A percentile compares a stretch with the other conserved stretches of the same genome.
Conservation (phyloP, 192 early-diverging fungal genomes). For the Coemansia erecta region DNA sequence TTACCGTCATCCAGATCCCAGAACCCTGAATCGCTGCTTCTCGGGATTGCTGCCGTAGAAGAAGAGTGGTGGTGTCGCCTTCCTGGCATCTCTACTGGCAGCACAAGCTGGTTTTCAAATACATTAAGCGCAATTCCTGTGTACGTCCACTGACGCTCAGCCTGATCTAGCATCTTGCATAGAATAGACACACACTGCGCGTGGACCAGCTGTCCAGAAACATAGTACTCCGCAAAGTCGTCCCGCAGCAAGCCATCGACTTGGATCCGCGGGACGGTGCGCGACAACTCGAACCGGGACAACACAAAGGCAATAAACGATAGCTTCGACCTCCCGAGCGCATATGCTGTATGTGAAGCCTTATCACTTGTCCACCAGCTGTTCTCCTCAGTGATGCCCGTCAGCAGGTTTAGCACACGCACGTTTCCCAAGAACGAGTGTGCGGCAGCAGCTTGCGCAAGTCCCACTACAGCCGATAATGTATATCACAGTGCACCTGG, state of each 20-base stretch:
- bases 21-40: neutral
- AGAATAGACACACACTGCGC: neutral
- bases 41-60: no score
- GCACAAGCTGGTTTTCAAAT: constrained; percentile 1
- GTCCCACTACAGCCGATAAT: constrained; percentile 3
- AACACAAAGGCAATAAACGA: constrained; percentile 9
- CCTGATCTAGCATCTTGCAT: neutral
- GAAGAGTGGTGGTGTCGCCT: neutral
- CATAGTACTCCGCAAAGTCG: constrained; percentile 11
- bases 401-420: constrained; percentile 11
- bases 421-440: constrained; percentile 3
- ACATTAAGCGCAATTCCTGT: constrained; percentile 9
- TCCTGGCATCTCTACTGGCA: neutral
- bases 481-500: neutral
- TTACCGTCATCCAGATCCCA: constrained; percentile 1
- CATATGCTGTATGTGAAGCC: constrained; percentile 5
- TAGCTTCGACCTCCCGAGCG: constrained; percentile 3
- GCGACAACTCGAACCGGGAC: constrained; percentile 6
- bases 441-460: neutral
- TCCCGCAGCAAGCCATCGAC: constrained; percentile 2
- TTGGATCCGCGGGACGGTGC: constrained; percentile 5
- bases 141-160: neutral
- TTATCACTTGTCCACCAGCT: constrained; percentile 9
- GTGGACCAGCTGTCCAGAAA: constrained; percentile 5
- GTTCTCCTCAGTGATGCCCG: constrained; percentile 1